phyloP scores from a whole-genome alignment of 2,329 filamentous ascomycete genomes.

The Fusarium ambrosium region DNA sequence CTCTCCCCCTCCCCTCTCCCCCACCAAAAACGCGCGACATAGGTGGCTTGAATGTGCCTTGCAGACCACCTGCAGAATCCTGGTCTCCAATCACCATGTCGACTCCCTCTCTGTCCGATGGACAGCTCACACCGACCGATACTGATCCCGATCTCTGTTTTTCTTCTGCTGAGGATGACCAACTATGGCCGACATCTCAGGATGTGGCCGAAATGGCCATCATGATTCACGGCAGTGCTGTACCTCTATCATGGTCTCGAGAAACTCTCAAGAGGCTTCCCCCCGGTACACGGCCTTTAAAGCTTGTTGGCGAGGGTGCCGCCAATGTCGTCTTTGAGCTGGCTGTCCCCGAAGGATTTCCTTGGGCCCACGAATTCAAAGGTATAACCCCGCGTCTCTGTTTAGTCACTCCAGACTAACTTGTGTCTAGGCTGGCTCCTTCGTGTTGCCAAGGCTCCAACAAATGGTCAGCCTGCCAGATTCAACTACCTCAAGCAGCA shows the following conservation, averaged over 20 bases:
- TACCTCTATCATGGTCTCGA: slow-evolving; percentile 44
- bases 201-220: slow-evolving; percentile 48
- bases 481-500: slow-evolving; percentile 57
- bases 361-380: slow-evolving; percentile 50
- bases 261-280: slow-evolving; percentile 51
- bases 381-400: slow-evolving; percentile 48
- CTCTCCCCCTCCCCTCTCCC: slow-evolving; percentile 16
- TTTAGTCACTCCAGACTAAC: slow-evolving; percentile 28
- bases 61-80: slow-evolving; percentile 45
- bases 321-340: slow-evolving; percentile 83
- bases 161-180: slow-evolving; percentile 39
- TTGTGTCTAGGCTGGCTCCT: slow-evolving; percentile 51
- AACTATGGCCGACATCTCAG: slow-evolving; percentile 45
- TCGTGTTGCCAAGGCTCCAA: slow-evolving; percentile 56
- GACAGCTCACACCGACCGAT: slow-evolving; percentile 46
- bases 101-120: slow-evolving; percentile 46
- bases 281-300: slow-evolving; percentile 51
- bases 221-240: slow-evolving; percentile 44
- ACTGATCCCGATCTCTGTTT: slow-evolving; percentile 45
- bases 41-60: slow-evolving; percentile 47
- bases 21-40: slow-evolving; percentile 41
- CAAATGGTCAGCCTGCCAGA: slow-evolving; percentile 47
- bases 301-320: slow-evolving; percentile 75
- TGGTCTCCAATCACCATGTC: slow-evolving; percentile 45
- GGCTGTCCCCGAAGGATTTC: slow-evolving; percentile 53